phyloP scores from a whole-genome alignment of 805 yeast species.

The Starmerella tilneyi region DNA sequence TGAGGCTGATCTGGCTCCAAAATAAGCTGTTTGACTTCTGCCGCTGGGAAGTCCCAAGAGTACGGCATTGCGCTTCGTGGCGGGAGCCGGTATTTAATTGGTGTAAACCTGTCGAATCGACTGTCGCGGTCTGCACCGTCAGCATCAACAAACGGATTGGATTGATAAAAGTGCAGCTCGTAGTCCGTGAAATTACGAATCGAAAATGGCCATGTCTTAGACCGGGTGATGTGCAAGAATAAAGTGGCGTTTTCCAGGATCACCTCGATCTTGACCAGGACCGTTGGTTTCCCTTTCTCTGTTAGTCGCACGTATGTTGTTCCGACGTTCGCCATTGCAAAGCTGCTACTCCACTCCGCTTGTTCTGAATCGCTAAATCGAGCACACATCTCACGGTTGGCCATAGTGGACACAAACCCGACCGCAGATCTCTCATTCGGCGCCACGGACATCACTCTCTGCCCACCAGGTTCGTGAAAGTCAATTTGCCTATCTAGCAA shows the following conservation, averaged over 20 bases:
- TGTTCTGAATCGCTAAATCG: constrained; percentile 40
- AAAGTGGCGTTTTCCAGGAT: constrained; percentile 72
- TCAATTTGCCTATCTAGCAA: constrained; percentile 44
- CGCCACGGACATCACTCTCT: constrained; percentile 29
- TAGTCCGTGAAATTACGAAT: constrained; percentile 78
- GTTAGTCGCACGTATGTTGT: constrained; percentile 61
- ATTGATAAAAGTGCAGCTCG: constrained; percentile 80
- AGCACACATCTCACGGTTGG: constrained; percentile 24
- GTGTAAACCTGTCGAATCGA: constrained; percentile 51
- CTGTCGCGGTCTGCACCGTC: constrained; percentile 43
- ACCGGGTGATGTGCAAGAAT: constrained; percentile 62
- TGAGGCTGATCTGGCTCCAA: constrained; percentile 43
- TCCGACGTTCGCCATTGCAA: constrained; percentile 75
- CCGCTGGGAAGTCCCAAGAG: constrained; percentile 96
- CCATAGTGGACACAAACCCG: constrained; percentile 40
- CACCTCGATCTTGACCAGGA: constrained; percentile 60
- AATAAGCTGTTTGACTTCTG: constrained; percentile 67
- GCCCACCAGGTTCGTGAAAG: constrained; percentile 26
- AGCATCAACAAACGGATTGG: constrained; percentile 59
- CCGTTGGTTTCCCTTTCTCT: constrained; percentile 47
- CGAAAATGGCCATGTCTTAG: constrained; percentile 86
- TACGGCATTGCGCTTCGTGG: constrained; percentile 93
- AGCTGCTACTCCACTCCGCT: constrained; percentile 78
- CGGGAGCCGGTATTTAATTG: constrained; percentile 72
- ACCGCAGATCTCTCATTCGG: constrained; percentile 45